A percentile compares a stretch with the other conserved stretches of the same genome.
Conservation (phyloP, 228 moss, liverwort and hornwort genomes). For the Sphagnum fallax region DNA sequence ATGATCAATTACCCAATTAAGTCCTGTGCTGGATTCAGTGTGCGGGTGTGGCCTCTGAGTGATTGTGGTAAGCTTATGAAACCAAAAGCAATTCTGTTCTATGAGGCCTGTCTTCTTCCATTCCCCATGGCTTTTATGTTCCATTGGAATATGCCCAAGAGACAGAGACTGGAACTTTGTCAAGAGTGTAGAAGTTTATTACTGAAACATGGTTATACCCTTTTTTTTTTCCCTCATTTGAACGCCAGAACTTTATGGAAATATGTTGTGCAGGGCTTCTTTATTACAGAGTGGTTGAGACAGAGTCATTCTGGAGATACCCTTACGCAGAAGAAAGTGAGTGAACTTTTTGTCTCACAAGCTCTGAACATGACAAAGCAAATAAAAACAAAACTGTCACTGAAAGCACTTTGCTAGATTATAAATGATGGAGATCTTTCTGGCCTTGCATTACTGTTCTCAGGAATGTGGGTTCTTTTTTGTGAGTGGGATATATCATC, state of each 20-base stretch:
- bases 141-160: neutral
- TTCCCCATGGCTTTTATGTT: neutral
- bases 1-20: slow-evolving; percentile 87
- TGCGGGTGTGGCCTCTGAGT: slow-evolving; percentile 71
- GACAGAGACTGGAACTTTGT: no score
- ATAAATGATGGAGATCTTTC: neutral
- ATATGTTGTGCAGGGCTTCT: slow-evolving; percentile 43
- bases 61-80: slow-evolving; percentile 46
- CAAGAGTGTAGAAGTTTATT: no score
- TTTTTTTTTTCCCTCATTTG: neutral
- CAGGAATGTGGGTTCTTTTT: no score
- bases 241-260: neutral
- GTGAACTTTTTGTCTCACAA: neutral
- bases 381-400: no score
- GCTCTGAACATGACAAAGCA: no score
- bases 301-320: slow-evolving; percentile 55
- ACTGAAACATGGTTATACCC: neutral
- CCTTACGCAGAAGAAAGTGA: slow-evolving; percentile 86
- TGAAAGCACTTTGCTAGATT: no score
- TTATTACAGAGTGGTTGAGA: slow-evolving; percentile 81
- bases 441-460: no score
- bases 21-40: slow-evolving; percentile 76
- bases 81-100: neutral
- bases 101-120: neutral
- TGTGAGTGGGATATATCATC: neutral